Base-by-base conservation (phyloP, 2,329 filamentous ascomycete genomes). In the Cladosporium halotolerans region DNA sequence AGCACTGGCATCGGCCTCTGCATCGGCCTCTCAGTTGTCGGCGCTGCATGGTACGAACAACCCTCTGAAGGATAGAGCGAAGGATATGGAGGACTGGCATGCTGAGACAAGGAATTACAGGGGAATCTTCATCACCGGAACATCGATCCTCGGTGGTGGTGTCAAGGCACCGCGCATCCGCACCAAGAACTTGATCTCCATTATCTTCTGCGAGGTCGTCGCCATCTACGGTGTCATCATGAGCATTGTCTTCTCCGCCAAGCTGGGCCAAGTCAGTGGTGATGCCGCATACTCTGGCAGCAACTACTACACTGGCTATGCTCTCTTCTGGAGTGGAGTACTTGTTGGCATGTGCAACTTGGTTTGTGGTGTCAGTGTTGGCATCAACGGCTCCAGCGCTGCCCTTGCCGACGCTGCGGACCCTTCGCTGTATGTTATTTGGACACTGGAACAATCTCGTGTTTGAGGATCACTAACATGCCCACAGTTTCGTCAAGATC, bases 151-250 rank as follows among this genome's bases (percentile, higher is more conserved):
- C 62, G 95, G 95, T 67, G 93, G 89, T 64, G 93, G 93, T 77
- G 93, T 99, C 68, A 92, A 88, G 73, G 92, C 93, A 43, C 95
- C 95, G 36, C 87, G 93, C 65, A 99, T 99, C 75, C 89, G 93
- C 71, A 99, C 93, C 59, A 99, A 99, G 84, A 99, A 99, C 79
- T 75, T 99, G 68, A 97, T 99, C 71, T 97, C 92, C 66, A 99
- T 99, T 73, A 97, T 99, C 76, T 99, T 99, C 77, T 99, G 93
- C 78, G 93, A 99, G 76, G 93, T 99, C 68, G 93, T 99, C 67
- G 93, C 93, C 73, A 99, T 99, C 73, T 99, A 99, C 80, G 95
- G 95, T 66, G 92, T 99, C 74, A 99, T 99, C 76, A 99, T 99
- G 90, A 87, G 91, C 65, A 99, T 99, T 70, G 88, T 99, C 66